Conservation (phyloP, 2,329 filamentous ascomycete genomes). For the Beauveria rudraprayagi region DNA sequence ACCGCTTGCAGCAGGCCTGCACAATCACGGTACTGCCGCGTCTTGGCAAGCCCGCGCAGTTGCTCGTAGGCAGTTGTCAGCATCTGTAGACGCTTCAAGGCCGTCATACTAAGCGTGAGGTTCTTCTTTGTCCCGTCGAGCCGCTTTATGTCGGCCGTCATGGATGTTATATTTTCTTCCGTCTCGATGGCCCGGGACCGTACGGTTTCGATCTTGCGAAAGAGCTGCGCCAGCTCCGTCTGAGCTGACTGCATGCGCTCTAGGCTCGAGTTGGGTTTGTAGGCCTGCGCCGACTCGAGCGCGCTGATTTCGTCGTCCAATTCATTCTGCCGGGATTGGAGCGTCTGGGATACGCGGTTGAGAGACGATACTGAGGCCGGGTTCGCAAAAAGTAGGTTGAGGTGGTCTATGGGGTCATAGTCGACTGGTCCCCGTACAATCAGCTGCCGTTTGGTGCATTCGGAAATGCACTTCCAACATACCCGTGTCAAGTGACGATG, state of each 20-base stretch:
- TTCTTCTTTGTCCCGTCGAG: conserved; percentile 96
- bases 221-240: conserved; percentile 78
- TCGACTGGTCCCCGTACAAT: conserved; percentile 40
- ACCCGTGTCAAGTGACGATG: conserved; percentile 12
- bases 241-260: conserved; percentile 88
- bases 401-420: conserved; percentile 87
- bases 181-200: conserved; percentile 83
- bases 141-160: conserved; percentile 98
- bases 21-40: conserved; percentile 89
- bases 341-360: conserved; percentile 61
- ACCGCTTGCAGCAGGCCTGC: conserved; percentile 90
- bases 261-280: conserved; percentile 78
- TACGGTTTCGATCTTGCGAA: conserved; percentile 91
- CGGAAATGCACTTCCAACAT: neutral
- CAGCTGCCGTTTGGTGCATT: neutral
- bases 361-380: conserved; percentile 77
- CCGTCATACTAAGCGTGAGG: conserved; percentile 94
- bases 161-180: conserved; percentile 91
- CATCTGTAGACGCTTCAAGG: conserved; percentile 95
- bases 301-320: conserved; percentile 69
- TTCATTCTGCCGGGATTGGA: conserved; percentile 71
- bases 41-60: conserved; percentile 71
- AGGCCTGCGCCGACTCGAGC: conserved; percentile 70
- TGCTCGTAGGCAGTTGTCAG: conserved; percentile 98
- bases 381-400: conserved; percentile 90